These are phyloP conservation scores for Stemphylium vesicarium DNA, from an alignment of 2,329 filamentous ascomycete species.

Conservation along the genomic window DNA sequence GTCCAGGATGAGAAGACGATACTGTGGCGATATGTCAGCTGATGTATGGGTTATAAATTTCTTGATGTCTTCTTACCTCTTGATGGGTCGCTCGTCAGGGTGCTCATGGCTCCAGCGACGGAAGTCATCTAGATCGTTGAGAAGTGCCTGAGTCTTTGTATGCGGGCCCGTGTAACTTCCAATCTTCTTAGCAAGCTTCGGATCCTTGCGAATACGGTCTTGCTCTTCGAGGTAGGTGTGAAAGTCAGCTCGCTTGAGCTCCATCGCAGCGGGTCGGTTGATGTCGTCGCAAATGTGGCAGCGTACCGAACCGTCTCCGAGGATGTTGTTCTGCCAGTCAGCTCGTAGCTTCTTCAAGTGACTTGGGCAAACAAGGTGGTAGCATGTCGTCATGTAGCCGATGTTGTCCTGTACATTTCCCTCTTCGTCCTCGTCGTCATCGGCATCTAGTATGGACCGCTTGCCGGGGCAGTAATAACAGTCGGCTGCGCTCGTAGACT, in stretches of 20 bases:
- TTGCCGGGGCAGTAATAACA: constrained; percentile 73
- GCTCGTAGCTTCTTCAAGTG: constrained; percentile 71
- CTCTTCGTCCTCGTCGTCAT: constrained; percentile 56
- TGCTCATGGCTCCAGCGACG: constrained; percentile 67
- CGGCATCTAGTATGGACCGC: constrained; percentile 52
- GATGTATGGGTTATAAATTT: neutral
- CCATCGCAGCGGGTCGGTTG: constrained; percentile 69
- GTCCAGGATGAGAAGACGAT: constrained; percentile 98
- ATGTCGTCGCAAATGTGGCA: constrained; percentile 74
- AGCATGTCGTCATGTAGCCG: constrained; percentile 84
- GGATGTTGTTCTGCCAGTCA: constrained; percentile 54
- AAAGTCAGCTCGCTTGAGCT: constrained; percentile 67
- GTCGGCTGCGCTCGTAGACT: constrained; percentile 76
- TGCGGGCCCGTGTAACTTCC: constrained; percentile 82
- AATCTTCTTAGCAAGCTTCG: constrained; percentile 65
- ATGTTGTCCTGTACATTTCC: constrained; percentile 62
- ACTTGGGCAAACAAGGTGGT: constrained; percentile 79
- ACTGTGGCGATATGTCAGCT: constrained; percentile 44
- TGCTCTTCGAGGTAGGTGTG: constrained; percentile 60
- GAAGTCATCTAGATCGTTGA: constrained; percentile 73
- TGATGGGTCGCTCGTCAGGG: constrained; percentile 75
- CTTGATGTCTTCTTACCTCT: constrained; percentile 56
- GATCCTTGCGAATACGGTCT: constrained; percentile 61
- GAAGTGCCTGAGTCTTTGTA: constrained; percentile 84
- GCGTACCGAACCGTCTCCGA: constrained; percentile 56